A percentile compares a stretch with the other conserved stretches of the same genome.
Conservation (phyloP, 371 early-diverging fungal species). For the Mycotypha africana region DNA sequence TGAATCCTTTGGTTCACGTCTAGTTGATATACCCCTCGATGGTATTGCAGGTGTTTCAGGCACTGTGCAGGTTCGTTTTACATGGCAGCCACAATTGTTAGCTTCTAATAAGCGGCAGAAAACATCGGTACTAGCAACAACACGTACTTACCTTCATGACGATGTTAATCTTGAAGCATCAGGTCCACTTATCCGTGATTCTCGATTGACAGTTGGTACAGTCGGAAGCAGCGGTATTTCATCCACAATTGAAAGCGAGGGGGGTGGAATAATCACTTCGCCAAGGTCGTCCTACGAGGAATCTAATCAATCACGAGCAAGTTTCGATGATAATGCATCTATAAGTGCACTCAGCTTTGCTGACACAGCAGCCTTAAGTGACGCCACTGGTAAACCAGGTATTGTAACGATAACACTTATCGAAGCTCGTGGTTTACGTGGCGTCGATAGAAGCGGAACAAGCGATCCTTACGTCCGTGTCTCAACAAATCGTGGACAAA, state of each 20-base stretch:
- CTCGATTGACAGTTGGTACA: not conserved
- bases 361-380: slow-evolving; percentile 9
- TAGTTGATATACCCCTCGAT: slow-evolving; percentile 36
- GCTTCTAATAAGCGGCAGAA: slow-evolving; percentile 32
- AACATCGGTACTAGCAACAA: slow-evolving; percentile 30
- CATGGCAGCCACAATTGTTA: slow-evolving; percentile 44
- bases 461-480: slow-evolving; percentile 61
- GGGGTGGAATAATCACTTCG: too few relatives aligned
- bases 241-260: too few relatives aligned
- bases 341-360: slow-evolving; percentile 7
- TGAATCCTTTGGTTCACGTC: slow-evolving; percentile 29
- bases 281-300: slow-evolving; percentile 3
- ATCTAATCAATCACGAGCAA: not conserved
- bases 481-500: slow-evolving; percentile 45
- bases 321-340: slow-evolving; percentile 17
- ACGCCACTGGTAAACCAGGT: slow-evolving; percentile 32
- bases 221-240: not conserved
- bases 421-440: slow-evolving; percentile 55
- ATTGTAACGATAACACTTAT: slow-evolving; percentile 41
- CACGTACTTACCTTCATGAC: slow-evolving; percentile 11
- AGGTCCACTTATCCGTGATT: slow-evolving; percentile 9
- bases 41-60: slow-evolving; percentile 43
- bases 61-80: slow-evolving; percentile 29
- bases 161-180: slow-evolving; percentile 16
- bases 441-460: slow-evolving; percentile 58